Percentiles rank a stretch among this genome's conserved stretches.
phyloP scores from a whole-genome alignment of 805 yeast genomes.

The Candida railenensis region DNA sequence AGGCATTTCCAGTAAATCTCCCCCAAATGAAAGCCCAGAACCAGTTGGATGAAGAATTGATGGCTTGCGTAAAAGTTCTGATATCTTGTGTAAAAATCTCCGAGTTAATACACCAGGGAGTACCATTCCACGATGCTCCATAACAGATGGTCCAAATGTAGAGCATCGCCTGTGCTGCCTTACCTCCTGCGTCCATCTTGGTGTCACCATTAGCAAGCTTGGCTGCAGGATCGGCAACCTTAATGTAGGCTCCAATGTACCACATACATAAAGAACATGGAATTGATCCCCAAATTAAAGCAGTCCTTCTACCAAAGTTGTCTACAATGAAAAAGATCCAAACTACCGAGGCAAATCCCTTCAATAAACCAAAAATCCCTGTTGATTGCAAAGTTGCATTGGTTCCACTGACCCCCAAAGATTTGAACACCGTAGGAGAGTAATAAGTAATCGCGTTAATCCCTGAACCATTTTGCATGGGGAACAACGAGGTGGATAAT shows the following conservation, averaged over 20 bases:
- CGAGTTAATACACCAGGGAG: constrained; percentile 47
- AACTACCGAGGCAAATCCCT: constrained; percentile 42
- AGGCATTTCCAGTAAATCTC: constrained; percentile 45
- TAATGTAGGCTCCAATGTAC: constrained; percentile 49
- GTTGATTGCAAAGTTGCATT: constrained; percentile 49
- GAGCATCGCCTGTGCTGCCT: constrained; percentile 45
- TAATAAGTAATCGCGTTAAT: constrained; percentile 53
- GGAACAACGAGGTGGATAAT: constrained; percentile 36
- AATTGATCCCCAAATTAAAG: constrained; percentile 35
- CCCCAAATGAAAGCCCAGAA: constrained; percentile 51
- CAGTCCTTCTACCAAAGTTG: constrained; percentile 43
- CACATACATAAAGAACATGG: constrained; percentile 46
- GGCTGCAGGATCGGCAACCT: constrained; percentile 30
- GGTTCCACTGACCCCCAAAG: constrained; percentile 47
- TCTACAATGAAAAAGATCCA: constrained; percentile 50
- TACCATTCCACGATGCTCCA: constrained; percentile 46
- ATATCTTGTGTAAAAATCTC: constrained; percentile 46
- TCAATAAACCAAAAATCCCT: constrained; percentile 52
- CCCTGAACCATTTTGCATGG: constrained; percentile 48
- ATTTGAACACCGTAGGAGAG: constrained; percentile 50
- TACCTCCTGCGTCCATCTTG: constrained; percentile 32
- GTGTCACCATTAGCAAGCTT: constrained; percentile 20
- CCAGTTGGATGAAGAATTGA: constrained; percentile 49
- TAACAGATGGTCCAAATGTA: constrained; percentile 48
- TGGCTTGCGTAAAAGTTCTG: constrained; percentile 41